phyloP scores from a whole-genome alignment of 306 rosid species.

The Prinsepia uniflora region DNA sequence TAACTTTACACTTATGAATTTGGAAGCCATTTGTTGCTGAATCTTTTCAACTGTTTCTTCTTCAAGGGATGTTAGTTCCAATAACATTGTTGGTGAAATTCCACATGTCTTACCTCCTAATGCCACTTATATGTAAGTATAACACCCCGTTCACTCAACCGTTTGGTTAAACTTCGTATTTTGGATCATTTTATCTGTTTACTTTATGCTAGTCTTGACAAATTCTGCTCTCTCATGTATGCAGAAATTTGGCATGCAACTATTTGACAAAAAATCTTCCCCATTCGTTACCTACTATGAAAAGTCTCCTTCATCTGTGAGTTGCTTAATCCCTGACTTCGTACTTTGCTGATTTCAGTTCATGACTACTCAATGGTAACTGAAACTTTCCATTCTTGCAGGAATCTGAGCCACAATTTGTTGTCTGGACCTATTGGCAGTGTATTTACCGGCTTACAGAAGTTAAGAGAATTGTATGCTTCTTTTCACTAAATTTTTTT shows the following conservation, averaged over 20 bases:
- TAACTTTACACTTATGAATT: background rate
- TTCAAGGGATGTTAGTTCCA: constrained; percentile 77
- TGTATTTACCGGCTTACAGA: constrained; percentile 67
- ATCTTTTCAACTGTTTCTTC: constrained; percentile 26
- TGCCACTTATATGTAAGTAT: constrained; percentile 80
- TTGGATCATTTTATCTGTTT: background rate
- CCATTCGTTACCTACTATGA: constrained; percentile 52
- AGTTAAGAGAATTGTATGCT: constrained; percentile 74
- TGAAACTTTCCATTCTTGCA: constrained; percentile 30
- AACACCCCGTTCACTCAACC: constrained; percentile 1
- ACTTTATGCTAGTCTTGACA: background rate
- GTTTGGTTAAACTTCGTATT: constrained; percentile 7
- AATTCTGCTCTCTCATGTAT: constrained; percentile 21
- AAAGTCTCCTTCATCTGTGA: constrained; percentile 68
- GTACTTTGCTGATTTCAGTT: constrained; percentile 3
- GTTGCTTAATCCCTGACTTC: constrained; percentile 29
- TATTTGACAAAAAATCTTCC: constrained; percentile 60
- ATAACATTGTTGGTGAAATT: constrained; percentile 64
- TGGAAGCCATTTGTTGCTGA: constrained; percentile 11
- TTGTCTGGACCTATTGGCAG: constrained; percentile 80
- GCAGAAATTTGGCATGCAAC: constrained; percentile 86
- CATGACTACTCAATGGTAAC: constrained; percentile 16
- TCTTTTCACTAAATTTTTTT: constrained; percentile 26
- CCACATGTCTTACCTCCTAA: constrained; percentile 68
- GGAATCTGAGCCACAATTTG: constrained; percentile 87